Percentiles rank a stretch among this genome's conserved stretches.
Evolutionary conservation across 495 filamentous ascomycete species (phyloP).

Genomic region (Penicillium fimorum): DNA sequence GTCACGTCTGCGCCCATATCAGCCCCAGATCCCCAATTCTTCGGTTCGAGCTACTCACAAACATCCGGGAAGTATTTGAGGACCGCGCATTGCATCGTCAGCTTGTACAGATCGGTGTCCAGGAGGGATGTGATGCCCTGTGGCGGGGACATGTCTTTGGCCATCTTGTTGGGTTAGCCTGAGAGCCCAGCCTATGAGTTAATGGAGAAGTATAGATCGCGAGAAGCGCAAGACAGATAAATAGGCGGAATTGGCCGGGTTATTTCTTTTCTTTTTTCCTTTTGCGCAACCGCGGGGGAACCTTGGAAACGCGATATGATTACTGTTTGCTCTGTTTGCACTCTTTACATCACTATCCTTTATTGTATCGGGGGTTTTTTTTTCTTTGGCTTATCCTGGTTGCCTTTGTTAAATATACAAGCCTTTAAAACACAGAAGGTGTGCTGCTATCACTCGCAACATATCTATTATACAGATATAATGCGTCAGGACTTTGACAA

Average conservation of each 20-base stretch:
- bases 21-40: constrained; percentile 14
- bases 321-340: constrained; percentile 13
- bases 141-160: constrained; percentile 37
- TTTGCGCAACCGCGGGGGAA: constrained; percentile 1
- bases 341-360: neutral
- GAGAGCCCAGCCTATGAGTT: constrained; percentile 5
- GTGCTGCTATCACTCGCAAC: too few relatives aligned
- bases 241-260: neutral
- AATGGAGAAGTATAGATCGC: neutral
- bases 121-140: constrained; percentile 85
- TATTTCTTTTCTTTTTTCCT: constrained; percentile 1
- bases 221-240: neutral
- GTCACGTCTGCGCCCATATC: constrained; percentile 58
- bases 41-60: constrained; percentile 42
- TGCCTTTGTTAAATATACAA: neutral
- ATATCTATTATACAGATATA: too few relatives aligned
- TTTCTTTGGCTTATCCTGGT: neutral
- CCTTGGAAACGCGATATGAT: constrained; percentile 5
- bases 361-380: too few relatives aligned
- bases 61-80: constrained; percentile 85
- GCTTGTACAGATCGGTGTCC: constrained; percentile 96
- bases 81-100: constrained; percentile 98
- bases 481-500: neutral
- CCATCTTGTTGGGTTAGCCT: constrained; percentile 27
- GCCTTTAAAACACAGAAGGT: too few relatives aligned